Percentiles rank a stretch among this genome's conserved stretches.
Evolutionary conservation across 208 protist species (phyloP).

Genomic region (Leishmania martiniquensis): DNA sequence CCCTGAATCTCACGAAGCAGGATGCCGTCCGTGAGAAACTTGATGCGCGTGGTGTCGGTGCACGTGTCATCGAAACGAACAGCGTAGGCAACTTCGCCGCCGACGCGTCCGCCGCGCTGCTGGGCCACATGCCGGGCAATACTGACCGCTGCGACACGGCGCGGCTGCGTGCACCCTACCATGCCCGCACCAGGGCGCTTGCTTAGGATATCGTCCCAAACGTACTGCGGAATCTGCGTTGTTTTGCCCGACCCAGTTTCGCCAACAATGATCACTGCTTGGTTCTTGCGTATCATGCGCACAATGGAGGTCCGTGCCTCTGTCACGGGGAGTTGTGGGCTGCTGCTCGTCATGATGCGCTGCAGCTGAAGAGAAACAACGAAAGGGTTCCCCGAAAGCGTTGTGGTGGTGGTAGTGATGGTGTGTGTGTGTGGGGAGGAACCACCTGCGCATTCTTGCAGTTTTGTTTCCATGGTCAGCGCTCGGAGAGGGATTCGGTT

Average conservation of each 20-base stretch:
- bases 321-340: conserved; percentile 57
- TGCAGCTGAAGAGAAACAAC: neutral
- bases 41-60: conserved; percentile 84
- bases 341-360: conserved; percentile 19
- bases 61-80: conserved; percentile 96
- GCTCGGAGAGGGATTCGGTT: no score
- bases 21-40: conserved; percentile 98
- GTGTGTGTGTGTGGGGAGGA: no score
- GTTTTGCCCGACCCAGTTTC: conserved; percentile 95
- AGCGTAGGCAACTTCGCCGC: conserved; percentile 92
- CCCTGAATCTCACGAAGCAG: conserved; percentile 95
- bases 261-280: conserved; percentile 91
- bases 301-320: conserved; percentile 83
- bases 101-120: conserved; percentile 82
- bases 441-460: no score
- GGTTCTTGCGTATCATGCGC: conserved; percentile 78
- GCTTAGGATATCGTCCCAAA: conserved; percentile 86
- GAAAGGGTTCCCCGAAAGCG: neutral
- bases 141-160: conserved; percentile 97
- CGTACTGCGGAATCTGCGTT: conserved; percentile 95
- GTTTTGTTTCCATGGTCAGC: no score
- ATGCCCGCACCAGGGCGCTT: conserved; percentile 45
- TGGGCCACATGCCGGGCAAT: conserved; percentile 94
- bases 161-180: conserved; percentile 96
- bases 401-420: no score